phyloP scores from a whole-genome alignment of 371 early-diverging fungal species.

The Funneliformis caledonium region DNA sequence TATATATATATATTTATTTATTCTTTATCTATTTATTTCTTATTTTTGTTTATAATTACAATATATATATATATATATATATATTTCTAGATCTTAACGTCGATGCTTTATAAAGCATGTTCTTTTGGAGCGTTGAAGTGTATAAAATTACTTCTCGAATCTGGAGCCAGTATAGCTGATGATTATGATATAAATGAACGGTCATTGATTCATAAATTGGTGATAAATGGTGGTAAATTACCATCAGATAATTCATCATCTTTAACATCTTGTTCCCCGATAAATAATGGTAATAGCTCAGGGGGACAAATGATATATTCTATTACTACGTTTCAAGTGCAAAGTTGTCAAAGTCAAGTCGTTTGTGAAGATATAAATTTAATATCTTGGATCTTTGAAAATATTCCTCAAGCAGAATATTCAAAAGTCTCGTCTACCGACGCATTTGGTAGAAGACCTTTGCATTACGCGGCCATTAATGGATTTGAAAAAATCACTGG shows the following conservation, averaged over 20 bases:
- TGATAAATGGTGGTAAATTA: slow-evolving; percentile 53
- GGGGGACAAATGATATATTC: neutral
- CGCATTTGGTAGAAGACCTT: slow-evolving; percentile 66
- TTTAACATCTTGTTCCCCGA: neutral
- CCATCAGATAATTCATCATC: neutral
- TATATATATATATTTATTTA: neutral
- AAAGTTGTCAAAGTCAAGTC: neutral
- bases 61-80: neutral
- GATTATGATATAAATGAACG: slow-evolving; percentile 68
- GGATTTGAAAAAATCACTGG: slow-evolving; percentile 54
- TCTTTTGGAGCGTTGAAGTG: slow-evolving; percentile 55
- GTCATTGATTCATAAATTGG: slow-evolving; percentile 65
- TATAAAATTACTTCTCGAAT: slow-evolving; percentile 53
- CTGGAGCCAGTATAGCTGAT: slow-evolving; percentile 48
- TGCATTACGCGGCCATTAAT: slow-evolving; percentile 73
- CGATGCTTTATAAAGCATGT: slow-evolving; percentile 60
- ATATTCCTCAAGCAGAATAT: slow-evolving; percentile 40
- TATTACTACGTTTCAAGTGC: neutral
- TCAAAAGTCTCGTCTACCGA: slow-evolving; percentile 52
- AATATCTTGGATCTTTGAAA: slow-evolving; percentile 47
- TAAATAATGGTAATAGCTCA: neutral
- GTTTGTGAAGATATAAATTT: slow-evolving; percentile 46
- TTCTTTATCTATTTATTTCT: neutral
- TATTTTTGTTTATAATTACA: neutral
- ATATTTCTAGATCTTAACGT: slow-evolving; percentile 50